Conservation (phyloP, 2,329 filamentous ascomycete genomes). For the Drechslerella dactyloides region DNA sequence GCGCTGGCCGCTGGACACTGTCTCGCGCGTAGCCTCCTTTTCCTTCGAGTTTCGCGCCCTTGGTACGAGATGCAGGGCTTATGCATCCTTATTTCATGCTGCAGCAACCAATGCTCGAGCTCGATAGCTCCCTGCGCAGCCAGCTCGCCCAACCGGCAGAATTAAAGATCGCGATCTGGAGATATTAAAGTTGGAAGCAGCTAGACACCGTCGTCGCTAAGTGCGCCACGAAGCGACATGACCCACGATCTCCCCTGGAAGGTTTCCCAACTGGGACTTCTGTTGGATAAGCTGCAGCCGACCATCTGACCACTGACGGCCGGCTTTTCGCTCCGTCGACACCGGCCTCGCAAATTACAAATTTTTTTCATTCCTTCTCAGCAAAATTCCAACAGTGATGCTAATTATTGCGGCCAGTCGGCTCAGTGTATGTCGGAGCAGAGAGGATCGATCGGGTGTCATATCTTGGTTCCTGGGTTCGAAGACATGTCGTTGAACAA, state of each 20-base stretch:
- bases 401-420: slow-evolving; percentile 14
- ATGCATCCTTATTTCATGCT: background rate
- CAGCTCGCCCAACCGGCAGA: background rate
- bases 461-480: slow-evolving; percentile 44
- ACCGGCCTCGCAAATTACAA: background rate
- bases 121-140: background rate
- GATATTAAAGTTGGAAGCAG: background rate
- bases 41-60: slow-evolving; percentile 7
- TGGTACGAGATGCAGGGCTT: slow-evolving; percentile 1
- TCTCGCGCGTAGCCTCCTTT: background rate
- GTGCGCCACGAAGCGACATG: slow-evolving; percentile 2
- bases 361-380: background rate
- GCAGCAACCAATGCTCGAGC: background rate
- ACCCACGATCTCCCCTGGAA: background rate
- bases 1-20: background rate
- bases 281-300: background rate
- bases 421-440: slow-evolving; percentile 10
- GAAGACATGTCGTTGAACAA: slow-evolving; percentile 3
- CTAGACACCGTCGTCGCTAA: background rate
- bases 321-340: background rate
- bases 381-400: background rate
- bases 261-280: background rate
- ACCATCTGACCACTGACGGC: background rate
- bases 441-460: slow-evolving; percentile 17
- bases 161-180: background rate